Evolutionary conservation across 371 early-diverging fungal genomes (phyloP), one percentile per base, ranked within the genome.

Genomic region (Thermomucor indicae-seudaticae): DNA sequence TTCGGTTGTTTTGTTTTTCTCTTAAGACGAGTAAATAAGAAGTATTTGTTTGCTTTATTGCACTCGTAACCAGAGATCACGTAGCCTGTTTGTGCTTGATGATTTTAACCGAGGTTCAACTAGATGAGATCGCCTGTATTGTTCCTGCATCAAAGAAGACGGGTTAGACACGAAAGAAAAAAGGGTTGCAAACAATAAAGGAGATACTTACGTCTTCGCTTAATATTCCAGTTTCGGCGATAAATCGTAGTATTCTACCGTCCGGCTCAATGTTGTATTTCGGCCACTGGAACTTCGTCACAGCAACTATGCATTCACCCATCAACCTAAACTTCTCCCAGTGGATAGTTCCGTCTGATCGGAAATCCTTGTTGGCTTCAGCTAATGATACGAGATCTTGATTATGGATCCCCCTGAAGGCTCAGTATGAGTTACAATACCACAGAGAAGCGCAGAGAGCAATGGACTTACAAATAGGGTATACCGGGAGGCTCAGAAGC

Each of bases 301-400:
- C 70, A 0, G 58, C 67, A 58, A 74, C 53, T 22, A 82, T 75
- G 0, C 70, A 69, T 30, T 81, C 81, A 2, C 80, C 75, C 78
- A 82, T 75, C 32, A 82, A 42, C 17, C 68, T 52, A 57, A 80
- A 82, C 47, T 82, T 82, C 50, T 82, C 78, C 83, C 83, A 82
- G 28, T 82, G 80, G 31, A 82, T 58, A 3, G 76, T 66, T 1
- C 79, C 76, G 43, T 78, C 79, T n/a, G 62, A 39, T 28, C 71
- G 71, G 30, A 73, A 71, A 42, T 82, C 83, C 37, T 72, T 73
- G 56, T 82, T 82, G 45, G 78, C 83, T 51, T 82, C 83, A 17
- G 78, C 69, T 16, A 78, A 63, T 20, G 79, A 77, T 12, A 82
- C 54, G 41, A 82, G 37, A 44, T 82, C 83, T 43, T 70, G 76